A percentile compares a stretch with the other conserved stretches of the same genome.
phyloP scores from a whole-genome alignment of 306 rosid species.

The Lathyrus aphaca region DNA sequence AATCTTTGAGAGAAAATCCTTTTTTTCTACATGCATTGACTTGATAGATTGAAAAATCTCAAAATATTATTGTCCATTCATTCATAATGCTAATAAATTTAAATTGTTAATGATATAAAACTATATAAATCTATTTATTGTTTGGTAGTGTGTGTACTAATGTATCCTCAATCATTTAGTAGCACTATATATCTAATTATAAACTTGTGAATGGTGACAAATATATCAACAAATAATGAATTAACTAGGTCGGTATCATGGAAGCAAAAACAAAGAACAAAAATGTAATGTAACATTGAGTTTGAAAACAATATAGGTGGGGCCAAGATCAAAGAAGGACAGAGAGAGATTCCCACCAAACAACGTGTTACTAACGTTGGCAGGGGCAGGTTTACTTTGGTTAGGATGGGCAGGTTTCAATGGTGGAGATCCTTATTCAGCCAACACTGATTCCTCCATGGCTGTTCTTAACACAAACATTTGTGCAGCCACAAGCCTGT shows the following conservation, averaged over 20 bases:
- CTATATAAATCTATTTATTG: neutral
- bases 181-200: neutral
- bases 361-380: slow-evolving; percentile 63
- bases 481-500: slow-evolving; percentile 77
- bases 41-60: neutral
- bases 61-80: neutral
- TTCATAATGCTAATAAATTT: neutral
- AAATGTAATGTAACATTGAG: neutral
- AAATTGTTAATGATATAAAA: neutral
- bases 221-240: neutral
- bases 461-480: slow-evolving; percentile 76
- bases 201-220: neutral
- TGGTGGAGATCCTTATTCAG: slow-evolving; percentile 79
- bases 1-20: neutral
- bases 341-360: slow-evolving; percentile 78
- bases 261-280: neutral
- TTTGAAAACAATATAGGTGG: slow-evolving; percentile 48
- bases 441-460: slow-evolving; percentile 67
- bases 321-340: slow-evolving; percentile 62
- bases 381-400: slow-evolving; percentile 74
- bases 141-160: slow-evolving; percentile 6
- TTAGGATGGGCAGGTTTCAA: slow-evolving; percentile 85
- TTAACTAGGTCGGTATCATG: neutral
- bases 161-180: neutral
- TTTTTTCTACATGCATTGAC: slow-evolving; percentile 9